Base-by-base conservation (phyloP, 108 stramenopile genomes). In the Craspedostauros australis region DNA sequence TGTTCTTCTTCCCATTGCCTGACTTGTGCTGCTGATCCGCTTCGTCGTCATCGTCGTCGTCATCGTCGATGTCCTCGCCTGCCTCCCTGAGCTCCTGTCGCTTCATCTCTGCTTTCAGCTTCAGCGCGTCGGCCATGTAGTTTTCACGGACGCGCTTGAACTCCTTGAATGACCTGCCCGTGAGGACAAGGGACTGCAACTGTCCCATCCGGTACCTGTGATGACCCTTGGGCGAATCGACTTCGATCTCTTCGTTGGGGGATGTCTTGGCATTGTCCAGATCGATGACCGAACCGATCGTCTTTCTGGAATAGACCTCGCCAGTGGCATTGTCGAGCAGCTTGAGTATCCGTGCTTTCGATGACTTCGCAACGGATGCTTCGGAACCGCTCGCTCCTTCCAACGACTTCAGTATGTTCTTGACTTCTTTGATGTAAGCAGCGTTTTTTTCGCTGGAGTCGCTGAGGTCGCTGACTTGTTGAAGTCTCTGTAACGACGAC, bases 11-110 rank as follows among this genome's bases (percentile, higher is more conserved):
- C 18, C 60, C 63, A 24, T 67, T 57, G 7, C 53, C 46, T 20
- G 36, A n/a, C n/a, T n/a, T 40, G 14, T 43, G 43, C 12, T 66
- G 56, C 8, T 61, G 49, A 4, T 71, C 75, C n/a, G 61, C 73
- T 0, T 82, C 80, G 5, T 82, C 81, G 25, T 91, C 88, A 11
- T 87, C 83, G 19, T 85, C 86, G 19, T 86, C 80, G 42, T 88
- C 87, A 41, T 91, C 83, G 27, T 76, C 80, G 24, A 59, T 77
- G 43, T 72, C 80, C 0, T 84, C 82, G 0, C 64, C 77, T 16
- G 76, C 73, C 33, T 68, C 82, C 36, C 72, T 73, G 50, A 56
- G 40, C 47, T 68, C 68, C 56, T 80, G 68, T 2, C 63, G 75
- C 41, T 83, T 82, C 53, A 86, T 64, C 19, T 88, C 79, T 60